phyloP scores from a whole-genome alignment of 371 early-diverging fungal species.

The Mucor racemosus region DNA sequence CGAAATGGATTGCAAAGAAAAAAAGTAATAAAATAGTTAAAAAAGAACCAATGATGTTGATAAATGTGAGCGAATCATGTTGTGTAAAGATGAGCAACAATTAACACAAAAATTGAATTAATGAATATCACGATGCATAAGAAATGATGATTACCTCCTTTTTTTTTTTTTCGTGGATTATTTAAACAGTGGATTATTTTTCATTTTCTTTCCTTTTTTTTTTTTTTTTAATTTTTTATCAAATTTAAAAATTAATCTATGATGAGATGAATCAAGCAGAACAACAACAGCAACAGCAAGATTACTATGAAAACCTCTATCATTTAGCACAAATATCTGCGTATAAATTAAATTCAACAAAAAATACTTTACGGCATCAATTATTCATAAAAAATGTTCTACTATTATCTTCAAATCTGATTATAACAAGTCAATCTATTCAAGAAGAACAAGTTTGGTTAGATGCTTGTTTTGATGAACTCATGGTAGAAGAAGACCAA shows the following conservation, averaged over 20 bases:
- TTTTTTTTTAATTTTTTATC: not conserved
- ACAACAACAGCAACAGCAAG: constrained; percentile 8
- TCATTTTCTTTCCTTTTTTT: not conserved
- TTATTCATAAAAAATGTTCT: constrained; percentile 42
- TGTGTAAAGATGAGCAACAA: constrained; percentile 10
- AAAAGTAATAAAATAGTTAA: constrained; percentile 1
- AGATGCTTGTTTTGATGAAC: constrained; percentile 43
- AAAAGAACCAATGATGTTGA: constrained; percentile 1
- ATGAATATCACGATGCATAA: constrained; percentile 8
- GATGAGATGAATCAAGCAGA: constrained; percentile 6
- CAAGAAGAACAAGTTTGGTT: constrained; percentile 45
- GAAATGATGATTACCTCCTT: constrained; percentile 2
- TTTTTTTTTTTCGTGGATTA: not conserved
- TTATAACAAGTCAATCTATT: constrained; percentile 10
- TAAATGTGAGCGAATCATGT: constrained; percentile 2
- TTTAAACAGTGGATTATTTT: not conserved
- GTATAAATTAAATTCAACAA: constrained; percentile 34
- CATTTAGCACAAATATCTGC: constrained; percentile 39
- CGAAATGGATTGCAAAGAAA: not conserved
- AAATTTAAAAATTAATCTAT: constrained; percentile 10
- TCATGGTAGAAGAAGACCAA: constrained; percentile 33
- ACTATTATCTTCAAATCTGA: constrained; percentile 25
- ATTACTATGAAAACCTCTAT: constrained; percentile 20
- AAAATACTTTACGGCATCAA: constrained; percentile 27
- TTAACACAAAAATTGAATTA: constrained; percentile 6